These are phyloP conservation scores for Haplosporangium gracile DNA, from an alignment of 192 early-diverging fungal species.

Conservation along the genomic window DNA sequence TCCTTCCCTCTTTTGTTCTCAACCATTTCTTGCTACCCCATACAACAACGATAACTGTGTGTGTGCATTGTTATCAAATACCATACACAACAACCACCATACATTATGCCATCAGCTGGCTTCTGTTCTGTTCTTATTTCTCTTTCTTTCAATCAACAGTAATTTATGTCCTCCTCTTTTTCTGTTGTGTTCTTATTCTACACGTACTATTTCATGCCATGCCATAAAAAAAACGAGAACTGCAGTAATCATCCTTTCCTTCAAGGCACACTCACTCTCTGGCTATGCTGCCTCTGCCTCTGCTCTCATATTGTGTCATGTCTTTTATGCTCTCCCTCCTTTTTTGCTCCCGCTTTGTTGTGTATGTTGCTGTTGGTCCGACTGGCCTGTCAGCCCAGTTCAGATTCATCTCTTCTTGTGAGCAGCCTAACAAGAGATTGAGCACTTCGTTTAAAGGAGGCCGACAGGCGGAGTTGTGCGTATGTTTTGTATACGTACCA, in stretches of 20 bases:
- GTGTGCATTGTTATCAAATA: no score
- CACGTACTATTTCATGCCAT: no score
- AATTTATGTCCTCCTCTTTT: no score
- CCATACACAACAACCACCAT: no score
- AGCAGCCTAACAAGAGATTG: neutral
- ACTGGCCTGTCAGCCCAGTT: conserved; percentile 1
- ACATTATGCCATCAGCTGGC: no score
- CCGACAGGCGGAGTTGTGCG: neutral
- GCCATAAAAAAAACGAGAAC: no score
- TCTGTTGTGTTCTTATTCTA: no score
- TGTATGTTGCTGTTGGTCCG: neutral
- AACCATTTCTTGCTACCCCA: no score
- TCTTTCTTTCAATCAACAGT: no score
- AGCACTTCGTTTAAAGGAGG: neutral
- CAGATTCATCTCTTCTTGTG: neutral
- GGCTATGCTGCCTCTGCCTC: neutral
- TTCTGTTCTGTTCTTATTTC: no score
- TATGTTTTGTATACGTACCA: neutral
- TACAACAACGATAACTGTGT: no score
- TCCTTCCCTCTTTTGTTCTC: neutral
- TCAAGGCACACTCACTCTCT: neutral
- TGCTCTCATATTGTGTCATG: conserved; percentile 7
- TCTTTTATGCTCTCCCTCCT: neutral
- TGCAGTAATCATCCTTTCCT: no score
- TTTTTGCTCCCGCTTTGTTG: neutral